phyloP scores from a whole-genome alignment of 345 rosid genomes.

The Lumnitzera littorea region DNA sequence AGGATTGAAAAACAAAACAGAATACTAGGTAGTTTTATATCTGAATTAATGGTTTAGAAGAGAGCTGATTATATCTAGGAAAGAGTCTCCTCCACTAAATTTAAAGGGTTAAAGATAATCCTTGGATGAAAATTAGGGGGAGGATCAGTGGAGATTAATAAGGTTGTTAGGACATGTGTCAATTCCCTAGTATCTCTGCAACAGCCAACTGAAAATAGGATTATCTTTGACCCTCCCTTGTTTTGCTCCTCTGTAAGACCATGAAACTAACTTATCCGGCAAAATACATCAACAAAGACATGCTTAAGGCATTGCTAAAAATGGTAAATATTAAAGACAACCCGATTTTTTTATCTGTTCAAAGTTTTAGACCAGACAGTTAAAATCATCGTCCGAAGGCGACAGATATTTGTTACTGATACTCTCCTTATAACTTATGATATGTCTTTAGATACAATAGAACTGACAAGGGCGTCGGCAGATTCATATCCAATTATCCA shows the following conservation, averaged over 20 bases:
- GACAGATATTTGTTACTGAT: too few relatives aligned
- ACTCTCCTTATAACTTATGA: too few relatives aligned
- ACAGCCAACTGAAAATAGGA: neutral
- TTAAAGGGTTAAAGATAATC: neutral
- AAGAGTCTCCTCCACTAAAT: neutral
- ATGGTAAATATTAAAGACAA: too few relatives aligned
- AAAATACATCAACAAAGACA: too few relatives aligned
- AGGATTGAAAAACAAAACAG: neutral
- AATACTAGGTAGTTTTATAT: neutral
- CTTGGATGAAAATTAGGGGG: conserved; percentile 2
- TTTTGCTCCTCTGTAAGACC: neutral
- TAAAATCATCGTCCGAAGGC: too few relatives aligned
- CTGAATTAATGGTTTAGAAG: neutral
- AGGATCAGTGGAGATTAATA: conserved; percentile 2
- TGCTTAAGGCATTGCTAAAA: too few relatives aligned
- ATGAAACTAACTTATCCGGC: too few relatives aligned
- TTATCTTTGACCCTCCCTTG: neutral
- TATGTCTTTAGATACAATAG: too few relatives aligned
- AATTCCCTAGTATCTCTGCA: neutral
- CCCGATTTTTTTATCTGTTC: too few relatives aligned
- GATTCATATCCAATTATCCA: too few relatives aligned
- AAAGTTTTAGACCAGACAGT: too few relatives aligned
- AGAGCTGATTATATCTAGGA: neutral
- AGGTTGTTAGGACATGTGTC: conserved; percentile 7
- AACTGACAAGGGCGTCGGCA: too few relatives aligned